Evolutionary conservation across 202 grass and related monocot species (phyloP).

Genomic region (Brachypodium distachyon): DNA sequence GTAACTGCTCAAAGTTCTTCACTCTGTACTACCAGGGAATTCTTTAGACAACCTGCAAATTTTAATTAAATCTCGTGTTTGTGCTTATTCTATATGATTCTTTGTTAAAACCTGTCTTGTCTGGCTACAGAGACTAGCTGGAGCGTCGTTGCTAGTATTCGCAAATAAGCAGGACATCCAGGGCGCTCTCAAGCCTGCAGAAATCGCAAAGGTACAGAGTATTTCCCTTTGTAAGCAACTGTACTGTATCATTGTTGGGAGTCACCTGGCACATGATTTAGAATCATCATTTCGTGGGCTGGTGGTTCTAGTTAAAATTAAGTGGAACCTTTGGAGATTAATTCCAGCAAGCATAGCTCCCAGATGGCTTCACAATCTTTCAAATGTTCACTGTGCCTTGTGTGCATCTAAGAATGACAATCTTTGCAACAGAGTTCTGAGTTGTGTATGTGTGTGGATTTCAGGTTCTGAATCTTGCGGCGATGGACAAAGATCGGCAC

Average conservation of each 20-base stretch:
- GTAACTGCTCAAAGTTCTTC: neutral
- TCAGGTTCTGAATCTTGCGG: conserved; percentile 52
- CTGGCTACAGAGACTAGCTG: conserved; percentile 47
- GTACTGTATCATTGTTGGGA: no score
- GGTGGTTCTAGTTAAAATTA: neutral
- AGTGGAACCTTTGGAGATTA: neutral
- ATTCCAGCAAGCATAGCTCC: neutral
- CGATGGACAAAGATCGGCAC: conserved; percentile 49
- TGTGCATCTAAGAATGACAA: neutral
- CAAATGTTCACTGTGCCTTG: neutral
- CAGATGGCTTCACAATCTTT: neutral
- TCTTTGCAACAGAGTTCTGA: neutral
- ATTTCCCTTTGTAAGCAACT: neutral
- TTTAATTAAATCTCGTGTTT: neutral
- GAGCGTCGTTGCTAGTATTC: conserved; percentile 52
- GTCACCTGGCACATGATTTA: neutral
- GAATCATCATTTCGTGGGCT: neutral
- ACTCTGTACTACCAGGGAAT: neutral
- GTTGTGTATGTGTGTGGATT: neutral
- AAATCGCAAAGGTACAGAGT: conserved; percentile 43
- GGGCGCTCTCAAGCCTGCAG: conserved; percentile 44
- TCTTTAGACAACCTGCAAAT: neutral
- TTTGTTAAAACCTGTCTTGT: neutral
- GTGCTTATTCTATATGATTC: no score
- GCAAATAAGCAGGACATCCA: conserved; percentile 78